A percentile compares a stretch with the other conserved stretches of the same genome.
These are phyloP conservation scores for Wickerhamiella cacticola DNA, from an alignment of 805 yeast species.

Conservation along the genomic window DNA sequence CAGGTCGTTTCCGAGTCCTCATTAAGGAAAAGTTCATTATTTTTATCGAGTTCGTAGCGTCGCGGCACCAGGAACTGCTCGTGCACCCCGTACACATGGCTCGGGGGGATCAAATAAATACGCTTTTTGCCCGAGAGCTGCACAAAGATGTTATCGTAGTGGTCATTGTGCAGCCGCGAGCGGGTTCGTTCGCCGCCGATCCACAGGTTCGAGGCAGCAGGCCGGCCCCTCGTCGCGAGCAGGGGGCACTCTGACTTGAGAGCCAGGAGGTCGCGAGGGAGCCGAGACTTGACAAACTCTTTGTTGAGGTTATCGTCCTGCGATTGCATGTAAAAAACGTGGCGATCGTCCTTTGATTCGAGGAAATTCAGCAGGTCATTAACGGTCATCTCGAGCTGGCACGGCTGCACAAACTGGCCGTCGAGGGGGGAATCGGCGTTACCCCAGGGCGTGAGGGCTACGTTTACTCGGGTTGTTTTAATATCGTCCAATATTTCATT, in stretches of 20 bases:
- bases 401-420: slow-evolving; percentile 28
- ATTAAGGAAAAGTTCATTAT: slow-evolving; percentile 17
- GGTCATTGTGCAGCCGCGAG: slow-evolving; percentile 30
- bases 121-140: slow-evolving; percentile 29
- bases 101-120: slow-evolving; percentile 29
- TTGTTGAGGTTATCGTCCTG: slow-evolving; percentile 29
- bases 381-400: slow-evolving; percentile 20
- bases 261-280: slow-evolving; percentile 1
- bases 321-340: slow-evolving; percentile 30
- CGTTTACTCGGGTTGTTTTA: slow-evolving; percentile 11
- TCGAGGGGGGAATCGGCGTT: slow-evolving; percentile 32
- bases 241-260: slow-evolving; percentile 16
- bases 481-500: slow-evolving; percentile 11
- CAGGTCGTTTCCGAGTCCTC: slow-evolving; percentile 14
- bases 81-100: slow-evolving; percentile 24
- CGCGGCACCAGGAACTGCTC: slow-evolving; percentile 27
- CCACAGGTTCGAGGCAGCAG: slow-evolving; percentile 33
- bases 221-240: slow-evolving; percentile 17
- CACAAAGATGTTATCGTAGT: slow-evolving; percentile 30
- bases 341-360: slow-evolving; percentile 8
- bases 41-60: slow-evolving; percentile 19
- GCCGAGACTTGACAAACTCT: slow-evolving; percentile 20
- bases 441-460: slow-evolving; percentile 30
- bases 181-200: slow-evolving; percentile 27
- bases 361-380: slow-evolving; percentile 21